Base-by-base conservation (phyloP, 306 rosid species). In the Cicer arietinum region DNA sequence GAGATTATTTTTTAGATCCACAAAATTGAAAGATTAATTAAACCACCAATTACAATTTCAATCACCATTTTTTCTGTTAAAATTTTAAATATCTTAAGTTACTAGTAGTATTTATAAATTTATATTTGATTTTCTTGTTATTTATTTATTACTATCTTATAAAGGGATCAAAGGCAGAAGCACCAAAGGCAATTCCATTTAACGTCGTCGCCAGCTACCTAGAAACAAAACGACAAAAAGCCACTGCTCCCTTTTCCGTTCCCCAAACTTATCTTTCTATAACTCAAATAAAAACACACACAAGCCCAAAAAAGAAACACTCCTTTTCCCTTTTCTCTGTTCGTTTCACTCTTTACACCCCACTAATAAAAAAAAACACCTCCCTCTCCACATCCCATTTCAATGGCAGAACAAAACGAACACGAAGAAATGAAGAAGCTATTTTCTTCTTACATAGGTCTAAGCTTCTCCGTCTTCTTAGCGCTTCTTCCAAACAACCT, bases 401-500 rank as follows among this genome's bases (percentile, higher is more conserved):
- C 74, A 73, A 80, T 80, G 79, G 83, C 70, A 16, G 79, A 84
- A 7, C 76, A 79, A 3, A 64, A 41, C 25, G 48, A 40, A 45
- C 2, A 13, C 35, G 62, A 69, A 16, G 79, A 76, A 5, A 10
- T 51, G 39, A 80, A 77, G 75, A 88, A 82, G 78, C 65, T 86
- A 0, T 53, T 84, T 8, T 14, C 84, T 9, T 84, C 89, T 0
- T 91, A 85, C 82, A 16, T 91, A 1, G 97, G 94, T 9, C 22
- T 89, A 1, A 81, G 89, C 84, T 83, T 91, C 50, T 82, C 95
- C 2, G 52, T 91, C 4, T 88, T 77, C 69, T 70, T 88, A 6
- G 94, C 94, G 3, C 65, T 83, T 7, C 80, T 92, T 1, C 92
- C 96, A 4, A 77, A 51, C 47, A 88, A 86, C 14, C 77, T 6